Conservation (phyloP, 2,329 filamentous ascomycete genomes). For the Alternaria sp. region DNA sequence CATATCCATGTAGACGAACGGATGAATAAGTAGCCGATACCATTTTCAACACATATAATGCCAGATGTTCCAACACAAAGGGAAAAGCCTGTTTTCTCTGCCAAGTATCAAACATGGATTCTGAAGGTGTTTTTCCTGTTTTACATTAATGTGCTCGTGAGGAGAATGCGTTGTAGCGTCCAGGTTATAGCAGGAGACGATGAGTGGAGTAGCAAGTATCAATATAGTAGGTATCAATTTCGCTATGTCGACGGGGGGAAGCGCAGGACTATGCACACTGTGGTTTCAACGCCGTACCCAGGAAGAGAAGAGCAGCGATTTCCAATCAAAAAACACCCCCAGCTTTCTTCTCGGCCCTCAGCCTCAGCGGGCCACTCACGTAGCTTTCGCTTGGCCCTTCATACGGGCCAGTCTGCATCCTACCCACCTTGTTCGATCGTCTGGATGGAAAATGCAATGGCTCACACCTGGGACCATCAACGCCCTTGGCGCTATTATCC, state of each 20-base stretch:
- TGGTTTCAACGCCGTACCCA: conserved; percentile 20
- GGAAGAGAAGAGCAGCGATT: conserved; percentile 11
- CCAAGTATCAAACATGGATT: neutral
- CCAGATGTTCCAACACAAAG: neutral
- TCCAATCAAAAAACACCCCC: conserved; percentile 9
- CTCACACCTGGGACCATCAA: neutral
- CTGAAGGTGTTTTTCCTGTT: neutral
- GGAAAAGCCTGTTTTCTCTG: neutral
- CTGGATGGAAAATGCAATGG: neutral
- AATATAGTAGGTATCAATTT: conserved; percentile 17
- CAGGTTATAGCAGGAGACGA: neutral
- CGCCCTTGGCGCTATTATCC: neutral
- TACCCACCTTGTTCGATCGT: neutral
- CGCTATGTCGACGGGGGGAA: conserved; percentile 10
- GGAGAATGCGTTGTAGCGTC: neutral
- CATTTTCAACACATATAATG: conserved; percentile 10
- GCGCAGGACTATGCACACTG: conserved; percentile 13
- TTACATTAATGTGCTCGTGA: neutral
- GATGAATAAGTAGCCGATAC: conserved; percentile 10
- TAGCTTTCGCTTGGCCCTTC: conserved; percentile 10
- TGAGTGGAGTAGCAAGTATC: neutral
- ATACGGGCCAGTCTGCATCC: neutral
- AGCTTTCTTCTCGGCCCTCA: conserved; percentile 8
- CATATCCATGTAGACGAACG: conserved; percentile 5
- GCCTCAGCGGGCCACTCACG: conserved; percentile 4